A percentile compares a stretch with the other conserved stretches of the same genome.
These are phyloP conservation scores for Lactarius sanguifluus DNA, from an alignment of 768 basidiomycete species.

Conservation along the genomic window DNA sequence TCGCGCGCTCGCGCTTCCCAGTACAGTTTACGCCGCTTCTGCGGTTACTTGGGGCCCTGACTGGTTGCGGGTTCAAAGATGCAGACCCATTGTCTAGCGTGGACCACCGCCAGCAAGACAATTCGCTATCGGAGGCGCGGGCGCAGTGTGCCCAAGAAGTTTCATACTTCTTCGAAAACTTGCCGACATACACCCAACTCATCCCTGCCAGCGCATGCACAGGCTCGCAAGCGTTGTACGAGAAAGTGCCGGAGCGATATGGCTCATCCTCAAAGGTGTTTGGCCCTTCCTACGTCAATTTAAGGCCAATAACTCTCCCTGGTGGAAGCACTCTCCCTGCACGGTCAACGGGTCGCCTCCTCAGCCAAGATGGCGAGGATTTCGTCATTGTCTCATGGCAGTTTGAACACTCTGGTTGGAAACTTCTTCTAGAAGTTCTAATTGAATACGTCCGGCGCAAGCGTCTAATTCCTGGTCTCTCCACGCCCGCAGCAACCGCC, in stretches of 20 bases:
- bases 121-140: constrained; percentile 47
- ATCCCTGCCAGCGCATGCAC: constrained; percentile 60
- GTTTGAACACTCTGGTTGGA: constrained; percentile 84
- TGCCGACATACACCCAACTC: constrained; percentile 74
- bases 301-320: constrained; percentile 67
- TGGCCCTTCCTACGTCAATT: constrained; percentile 62
- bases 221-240: constrained; percentile 71
- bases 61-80: constrained; percentile 72
- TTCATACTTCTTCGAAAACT: constrained; percentile 70
- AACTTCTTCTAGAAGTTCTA: constrained; percentile 75
- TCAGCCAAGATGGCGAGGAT: constrained; percentile 71
- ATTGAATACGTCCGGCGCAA: constrained; percentile 69
- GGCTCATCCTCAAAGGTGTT: constrained; percentile 47
- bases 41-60: constrained; percentile 73
- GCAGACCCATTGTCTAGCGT: constrained; percentile 63
- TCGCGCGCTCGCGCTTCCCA: constrained; percentile 80
- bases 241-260: constrained; percentile 62
- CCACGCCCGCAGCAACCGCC: constrained; percentile 1
- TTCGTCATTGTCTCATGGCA: constrained; percentile 76
- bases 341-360: constrained; percentile 63
- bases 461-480: constrained; percentile 41
- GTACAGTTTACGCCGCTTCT: constrained; percentile 70
- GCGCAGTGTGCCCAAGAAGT: constrained; percentile 66
- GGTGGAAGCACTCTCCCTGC: constrained; percentile 72
- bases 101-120: constrained; percentile 45